These are phyloP conservation scores for Zalaria sp. DNA, from an alignment of 2,329 filamentous ascomycete species.

Conservation along the genomic window DNA sequence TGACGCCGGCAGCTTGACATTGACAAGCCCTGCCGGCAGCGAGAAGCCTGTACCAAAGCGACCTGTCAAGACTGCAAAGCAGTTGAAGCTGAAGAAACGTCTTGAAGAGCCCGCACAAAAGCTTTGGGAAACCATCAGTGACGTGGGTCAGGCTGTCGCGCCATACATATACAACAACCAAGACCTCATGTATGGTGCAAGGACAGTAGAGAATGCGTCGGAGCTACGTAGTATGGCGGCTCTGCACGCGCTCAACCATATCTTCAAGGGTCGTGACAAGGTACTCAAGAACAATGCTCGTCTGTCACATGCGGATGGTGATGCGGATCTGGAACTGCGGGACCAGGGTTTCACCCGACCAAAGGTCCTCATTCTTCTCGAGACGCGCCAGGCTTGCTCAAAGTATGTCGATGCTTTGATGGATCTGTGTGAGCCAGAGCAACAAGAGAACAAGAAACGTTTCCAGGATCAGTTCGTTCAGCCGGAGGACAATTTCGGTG, in stretches of 20 bases:
- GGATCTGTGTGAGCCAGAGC: conserved; percentile 63
- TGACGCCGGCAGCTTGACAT: conserved; percentile 4
- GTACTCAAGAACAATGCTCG: conserved; percentile 87
- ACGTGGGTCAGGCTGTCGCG: conserved; percentile 50
- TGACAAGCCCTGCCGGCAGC: conserved; percentile 8
- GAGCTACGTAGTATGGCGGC: conserved; percentile 58
- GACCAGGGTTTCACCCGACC: conserved; percentile 94
- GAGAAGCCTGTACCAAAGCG: conserved; percentile 1
- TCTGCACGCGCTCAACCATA: conserved; percentile 79
- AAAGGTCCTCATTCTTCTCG: conserved; percentile 80
- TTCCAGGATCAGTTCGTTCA: conserved; percentile 74
- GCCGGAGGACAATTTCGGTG: conserved; percentile 52
- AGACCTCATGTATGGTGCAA: conserved; percentile 63
- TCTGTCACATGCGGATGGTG: conserved; percentile 50
- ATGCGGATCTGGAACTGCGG: conserved; percentile 51
- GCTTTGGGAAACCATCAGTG: conserved; percentile 43
- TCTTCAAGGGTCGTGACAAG: conserved; percentile 83
- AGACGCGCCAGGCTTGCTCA: conserved; percentile 75
- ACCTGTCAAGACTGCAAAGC: conserved; percentile 8
- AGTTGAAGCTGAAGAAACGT: conserved; percentile 56
- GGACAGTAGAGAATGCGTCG: conserved; percentile 54
- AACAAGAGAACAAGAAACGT: conserved; percentile 87
- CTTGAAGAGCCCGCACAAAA: conserved; percentile 42
- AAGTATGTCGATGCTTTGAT: conserved; percentile 66
- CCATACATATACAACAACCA: conserved; percentile 68